Evolutionary conservation across 805 yeast genomes (phyloP).

Genomic region (Ogataea pilisensis): DNA sequence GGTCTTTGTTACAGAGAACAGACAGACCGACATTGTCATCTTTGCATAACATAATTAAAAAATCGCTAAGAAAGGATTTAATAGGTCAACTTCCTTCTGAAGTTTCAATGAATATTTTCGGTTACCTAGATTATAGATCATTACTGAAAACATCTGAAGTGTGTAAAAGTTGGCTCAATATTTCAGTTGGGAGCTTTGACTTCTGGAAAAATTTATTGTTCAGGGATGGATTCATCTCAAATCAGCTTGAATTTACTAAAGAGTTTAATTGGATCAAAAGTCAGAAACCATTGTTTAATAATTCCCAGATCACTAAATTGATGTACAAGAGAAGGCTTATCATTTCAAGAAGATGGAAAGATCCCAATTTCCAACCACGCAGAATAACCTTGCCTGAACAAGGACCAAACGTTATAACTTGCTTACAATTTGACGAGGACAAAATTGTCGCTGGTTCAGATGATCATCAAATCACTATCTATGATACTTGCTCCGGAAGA

Average conservation of each 20-base stretch:
- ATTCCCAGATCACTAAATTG: constrained; percentile 20
- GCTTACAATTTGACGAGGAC: constrained; percentile 88
- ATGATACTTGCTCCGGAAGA: constrained; percentile 70
- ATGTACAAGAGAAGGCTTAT: constrained; percentile 57
- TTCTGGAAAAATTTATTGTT: constrained; percentile 70
- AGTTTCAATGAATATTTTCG: constrained; percentile 59
- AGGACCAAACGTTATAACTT: constrained; percentile 83
- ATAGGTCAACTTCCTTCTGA: constrained; percentile 71
- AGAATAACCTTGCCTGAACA: constrained; percentile 65
- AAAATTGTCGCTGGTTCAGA: constrained; percentile 91
- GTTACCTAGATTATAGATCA: constrained; percentile 58
- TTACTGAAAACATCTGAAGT: constrained; percentile 61
- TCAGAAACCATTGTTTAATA: constrained; percentile 7
- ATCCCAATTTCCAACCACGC: constrained; percentile 63
- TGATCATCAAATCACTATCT: constrained; percentile 75
- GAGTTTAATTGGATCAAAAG: constrained; percentile 19
- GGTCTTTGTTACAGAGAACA: constrained; percentile 51
- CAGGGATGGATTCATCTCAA: constrained; percentile 55
- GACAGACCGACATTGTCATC: constrained; percentile 61
- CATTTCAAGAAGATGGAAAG: constrained; percentile 75
- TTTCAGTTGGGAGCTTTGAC: constrained; percentile 55
- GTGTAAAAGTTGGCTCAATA: constrained; percentile 61
- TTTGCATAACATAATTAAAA: constrained; percentile 46
- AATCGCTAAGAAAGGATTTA: constrained; percentile 68
- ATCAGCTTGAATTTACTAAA: constrained; percentile 39